Conservation (phyloP, 2,329 filamentous ascomycete species). For the Colletotrichum orchidophilum region DNA sequence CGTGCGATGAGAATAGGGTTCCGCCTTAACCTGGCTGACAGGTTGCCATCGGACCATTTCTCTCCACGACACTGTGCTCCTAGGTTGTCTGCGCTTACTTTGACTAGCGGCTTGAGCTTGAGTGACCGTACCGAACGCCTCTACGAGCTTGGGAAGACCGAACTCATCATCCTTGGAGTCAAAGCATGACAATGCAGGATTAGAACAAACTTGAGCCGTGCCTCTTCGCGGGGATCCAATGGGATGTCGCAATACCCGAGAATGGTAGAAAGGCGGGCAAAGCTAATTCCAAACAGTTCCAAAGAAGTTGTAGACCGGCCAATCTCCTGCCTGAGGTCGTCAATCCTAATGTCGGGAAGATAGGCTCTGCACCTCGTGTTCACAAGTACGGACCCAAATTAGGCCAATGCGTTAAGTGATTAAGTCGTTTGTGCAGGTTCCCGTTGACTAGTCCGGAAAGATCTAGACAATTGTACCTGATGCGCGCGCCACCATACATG, state of each 20-base stretch:
- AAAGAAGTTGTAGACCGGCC: conserved; percentile 1
- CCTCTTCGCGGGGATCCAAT: conserved; percentile 24
- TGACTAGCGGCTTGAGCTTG: not conserved
- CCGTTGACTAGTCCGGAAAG: conserved; percentile 46
- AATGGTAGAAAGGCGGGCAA: conserved; percentile 6
- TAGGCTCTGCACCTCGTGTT: conserved; percentile 38
- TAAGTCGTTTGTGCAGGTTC: conserved; percentile 49
- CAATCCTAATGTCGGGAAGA: not conserved
- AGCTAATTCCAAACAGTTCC: conserved; percentile 7
- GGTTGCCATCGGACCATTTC: conserved; percentile 25
- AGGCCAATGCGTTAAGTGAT: conserved; percentile 34
- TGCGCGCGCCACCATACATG: conserved; percentile 23
- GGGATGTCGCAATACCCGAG: conserved; percentile 27
- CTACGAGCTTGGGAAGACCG: not conserved
- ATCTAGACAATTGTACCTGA: conserved; percentile 31
- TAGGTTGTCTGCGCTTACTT: not conserved
- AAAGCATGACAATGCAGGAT: conserved; percentile 18
- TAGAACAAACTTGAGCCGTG: conserved; percentile 21
- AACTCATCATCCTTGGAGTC: not conserved
- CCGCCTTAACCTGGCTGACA: conserved; percentile 18
- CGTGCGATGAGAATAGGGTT: conserved; percentile 28
- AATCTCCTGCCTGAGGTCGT: not conserved
- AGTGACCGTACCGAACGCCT: not conserved
- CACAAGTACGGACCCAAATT: conserved; percentile 43
- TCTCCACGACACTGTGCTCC: conserved; percentile 13